Evolutionary conservation across 2,329 filamentous ascomycete genomes (phyloP), one percentile per base, ranked within the genome.

Genomic region (Neonectria faginata): DNA sequence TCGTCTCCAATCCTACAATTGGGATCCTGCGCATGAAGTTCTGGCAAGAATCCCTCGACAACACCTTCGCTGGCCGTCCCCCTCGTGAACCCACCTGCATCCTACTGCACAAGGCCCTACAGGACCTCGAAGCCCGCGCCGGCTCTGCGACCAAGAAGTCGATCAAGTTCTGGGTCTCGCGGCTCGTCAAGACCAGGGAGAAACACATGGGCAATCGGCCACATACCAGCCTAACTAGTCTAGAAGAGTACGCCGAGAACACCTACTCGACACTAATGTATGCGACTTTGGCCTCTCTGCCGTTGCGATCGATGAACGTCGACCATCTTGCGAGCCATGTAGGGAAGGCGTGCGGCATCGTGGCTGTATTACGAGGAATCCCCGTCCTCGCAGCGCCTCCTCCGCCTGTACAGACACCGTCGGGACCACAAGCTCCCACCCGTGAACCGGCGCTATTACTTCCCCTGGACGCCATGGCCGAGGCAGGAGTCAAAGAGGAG

Each of bases 311-410:
- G 1, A 85, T 97, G 73, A 91, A 94, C 25, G 89, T 94, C 45
- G 96, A 99, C 74, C 96, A 99, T 80, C 84, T 99, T 18, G 95
- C 95, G 9, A 97, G 92, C 59, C 96, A 99, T 78, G 92, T 98
- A 62, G 96, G 96, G 57, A 99, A 99, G 76, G 94, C 96, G 0
- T 91, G 89, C 53, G 96, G 96, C 9, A 97, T 99, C 59, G 86
- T 90, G 2, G 91, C 95, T 1, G 87, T 97, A 0, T 82, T 99
- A n/a, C 87, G 95, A 44, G 95, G 96, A 0, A 84, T 98, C 11
- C 94, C 96, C 0, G 79, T 98, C 3, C 85, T 98, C n/a, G 94
- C 94, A 0, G 93, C 95, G 48, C 84, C 88, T 0, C 85, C 88
- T 3, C 82, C 87, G 20, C 77, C 83, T 3, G 77, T 84, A 3